These are phyloP conservation scores for Chlorella sorokiniana DNA, from an alignment of 139 green algal species.

Conservation along the genomic window DNA sequence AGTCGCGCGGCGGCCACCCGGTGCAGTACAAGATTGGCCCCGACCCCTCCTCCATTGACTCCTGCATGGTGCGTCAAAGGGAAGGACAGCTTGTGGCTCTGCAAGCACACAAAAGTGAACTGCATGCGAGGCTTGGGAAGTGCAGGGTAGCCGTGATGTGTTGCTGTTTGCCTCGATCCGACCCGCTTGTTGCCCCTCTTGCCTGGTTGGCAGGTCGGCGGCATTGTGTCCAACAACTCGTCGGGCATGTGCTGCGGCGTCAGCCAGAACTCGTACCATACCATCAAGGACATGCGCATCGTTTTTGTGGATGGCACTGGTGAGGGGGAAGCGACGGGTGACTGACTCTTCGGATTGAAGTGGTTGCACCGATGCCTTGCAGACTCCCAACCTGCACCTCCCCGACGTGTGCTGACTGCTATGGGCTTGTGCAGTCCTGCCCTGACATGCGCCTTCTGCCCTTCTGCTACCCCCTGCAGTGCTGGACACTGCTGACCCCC, in stretches of 20 bases:
- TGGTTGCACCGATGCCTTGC: no score
- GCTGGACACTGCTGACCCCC: constrained; percentile 89
- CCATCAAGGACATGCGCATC: constrained; percentile 93
- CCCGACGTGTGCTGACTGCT: no score
- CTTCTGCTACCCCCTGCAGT: constrained; percentile 41
- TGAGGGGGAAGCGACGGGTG: no score
- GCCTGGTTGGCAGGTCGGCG: constrained; percentile 62
- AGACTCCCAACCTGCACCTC: no score
- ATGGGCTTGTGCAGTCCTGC: background rate
- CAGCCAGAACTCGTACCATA: constrained; percentile 94
- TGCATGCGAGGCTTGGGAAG: background rate
- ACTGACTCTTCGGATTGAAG: no score
- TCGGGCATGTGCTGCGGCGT: constrained; percentile 99
- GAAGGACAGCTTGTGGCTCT: background rate
- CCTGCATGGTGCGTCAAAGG: constrained; percentile 68
- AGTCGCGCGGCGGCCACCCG: constrained; percentile 70
- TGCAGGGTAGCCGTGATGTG: background rate
- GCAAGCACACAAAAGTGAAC: background rate
- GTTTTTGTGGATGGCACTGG: constrained; percentile 91
- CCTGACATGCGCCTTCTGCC: background rate
- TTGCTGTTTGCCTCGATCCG: background rate
- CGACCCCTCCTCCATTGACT: constrained; percentile 95
- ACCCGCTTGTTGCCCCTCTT: background rate
- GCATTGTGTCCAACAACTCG: constrained; percentile 98
- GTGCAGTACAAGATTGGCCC: constrained; percentile 98